phyloP scores from a whole-genome alignment of 768 basidiomycete genomes.

The Myochromella boudieri region DNA sequence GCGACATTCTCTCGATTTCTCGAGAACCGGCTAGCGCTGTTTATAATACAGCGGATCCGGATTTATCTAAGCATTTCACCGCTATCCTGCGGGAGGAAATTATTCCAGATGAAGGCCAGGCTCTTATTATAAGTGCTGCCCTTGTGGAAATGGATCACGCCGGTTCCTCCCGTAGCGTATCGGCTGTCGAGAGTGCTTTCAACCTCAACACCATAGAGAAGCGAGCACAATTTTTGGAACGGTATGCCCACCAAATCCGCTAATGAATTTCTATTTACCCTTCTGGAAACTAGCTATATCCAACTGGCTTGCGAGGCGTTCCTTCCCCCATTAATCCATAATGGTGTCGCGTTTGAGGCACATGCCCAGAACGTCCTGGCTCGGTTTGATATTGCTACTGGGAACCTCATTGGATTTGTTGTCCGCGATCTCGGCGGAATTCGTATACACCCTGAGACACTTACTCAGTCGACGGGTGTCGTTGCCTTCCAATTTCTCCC shows the following conservation, averaged over 20 bases:
- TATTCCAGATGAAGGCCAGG: constrained; percentile 37
- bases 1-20: constrained; percentile 41
- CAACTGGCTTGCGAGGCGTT: constrained; percentile 50
- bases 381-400: constrained; percentile 42
- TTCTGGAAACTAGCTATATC: constrained; percentile 38
- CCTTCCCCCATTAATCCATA: constrained; percentile 49
- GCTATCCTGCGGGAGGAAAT: constrained; percentile 48
- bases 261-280: background rate
- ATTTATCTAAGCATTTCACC: constrained; percentile 52
- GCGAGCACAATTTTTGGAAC: constrained; percentile 44
- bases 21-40: constrained; percentile 51
- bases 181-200: constrained; percentile 48
- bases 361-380: constrained; percentile 59
- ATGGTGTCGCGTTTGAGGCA: constrained; percentile 62
- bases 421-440: constrained; percentile 59
- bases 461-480: constrained; percentile 47
- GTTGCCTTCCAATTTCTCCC: constrained; percentile 52
- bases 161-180: constrained; percentile 36
- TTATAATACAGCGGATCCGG: constrained; percentile 39
- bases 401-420: constrained; percentile 48
- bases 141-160: constrained; percentile 53
- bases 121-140: constrained; percentile 49
- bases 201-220: constrained; percentile 47
- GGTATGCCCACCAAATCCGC: constrained; percentile 28
- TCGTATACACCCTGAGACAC: constrained; percentile 50